Evolutionary conservation across 371 early-diverging fungal species (phyloP).

Genomic region (Apophysomyces variabilis): DNA sequence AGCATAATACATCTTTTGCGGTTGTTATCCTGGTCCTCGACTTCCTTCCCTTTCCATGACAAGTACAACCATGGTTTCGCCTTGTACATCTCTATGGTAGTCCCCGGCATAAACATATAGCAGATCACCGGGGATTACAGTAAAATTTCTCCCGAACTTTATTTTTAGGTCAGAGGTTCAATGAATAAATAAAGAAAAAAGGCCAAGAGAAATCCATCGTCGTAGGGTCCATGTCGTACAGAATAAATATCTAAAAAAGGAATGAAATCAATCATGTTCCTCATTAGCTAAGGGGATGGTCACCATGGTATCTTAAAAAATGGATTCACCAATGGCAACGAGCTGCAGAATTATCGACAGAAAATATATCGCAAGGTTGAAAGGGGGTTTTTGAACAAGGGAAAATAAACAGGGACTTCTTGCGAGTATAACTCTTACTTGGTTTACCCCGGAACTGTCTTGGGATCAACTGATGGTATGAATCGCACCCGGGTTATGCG

Average conservation of each 20-base stretch:
- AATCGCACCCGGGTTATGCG: constrained; percentile 10
- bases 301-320: no score
- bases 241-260: not conserved
- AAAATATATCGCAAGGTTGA: no score
- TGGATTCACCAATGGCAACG: no score
- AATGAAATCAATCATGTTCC: no score
- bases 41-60: not conserved
- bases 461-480: not conserved
- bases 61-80: not conserved
- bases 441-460: no score
- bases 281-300: no score
- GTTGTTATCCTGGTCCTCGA: not conserved
- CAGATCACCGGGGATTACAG: constrained; percentile 4
- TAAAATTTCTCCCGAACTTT: constrained; percentile 5
- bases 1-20: not conserved
- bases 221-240: constrained; percentile 8
- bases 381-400: no score
- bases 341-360: no score
- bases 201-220: not conserved
- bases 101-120: not conserved
- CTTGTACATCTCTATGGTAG: not conserved
- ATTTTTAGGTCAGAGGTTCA: not conserved
- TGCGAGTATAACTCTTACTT: no score
- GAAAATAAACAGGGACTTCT: no score
- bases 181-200: not conserved